These are phyloP conservation scores for Cryptococcus sp. DNA, from an alignment of 1,284 basidiomycete genomes.

Conservation along the genomic window DNA sequence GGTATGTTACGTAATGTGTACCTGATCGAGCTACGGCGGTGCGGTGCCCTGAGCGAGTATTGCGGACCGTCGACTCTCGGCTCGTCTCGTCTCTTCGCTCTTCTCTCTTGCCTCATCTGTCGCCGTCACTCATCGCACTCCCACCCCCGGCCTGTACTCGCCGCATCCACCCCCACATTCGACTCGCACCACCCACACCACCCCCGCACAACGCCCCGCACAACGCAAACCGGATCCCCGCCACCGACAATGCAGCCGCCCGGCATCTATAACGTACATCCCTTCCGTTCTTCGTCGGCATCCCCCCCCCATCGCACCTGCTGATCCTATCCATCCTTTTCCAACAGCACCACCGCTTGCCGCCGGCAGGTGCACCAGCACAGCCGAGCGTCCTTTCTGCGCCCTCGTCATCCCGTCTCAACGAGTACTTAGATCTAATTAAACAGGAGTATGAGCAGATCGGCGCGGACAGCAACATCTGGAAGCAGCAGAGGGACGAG, in stretches of 20 bases:
- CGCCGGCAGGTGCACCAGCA: conserved; percentile 33
- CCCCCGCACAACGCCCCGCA: conserved; percentile 2
- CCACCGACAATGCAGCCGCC: conserved; percentile 35
- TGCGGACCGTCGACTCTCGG: background rate
- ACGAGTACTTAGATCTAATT: conserved; percentile 77
- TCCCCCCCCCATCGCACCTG: background rate
- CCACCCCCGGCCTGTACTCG: background rate
- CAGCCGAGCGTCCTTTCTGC: conserved; percentile 24
- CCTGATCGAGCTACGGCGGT: conserved; percentile 7
- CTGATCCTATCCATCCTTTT: background rate
- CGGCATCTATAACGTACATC: conserved; percentile 38
- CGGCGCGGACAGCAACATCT: conserved; percentile 62
- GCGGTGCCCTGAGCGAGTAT: background rate
- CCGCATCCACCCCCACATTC: background rate
- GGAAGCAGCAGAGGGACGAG: conserved; percentile 80
- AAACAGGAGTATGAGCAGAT: conserved; percentile 81
- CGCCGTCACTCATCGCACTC: background rate
- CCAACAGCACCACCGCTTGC: conserved; percentile 44
- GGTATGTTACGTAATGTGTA: conserved; percentile 1
- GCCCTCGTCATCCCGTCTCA: conserved; percentile 54
- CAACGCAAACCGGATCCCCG: too few species aligned
- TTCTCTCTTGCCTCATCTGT: background rate
- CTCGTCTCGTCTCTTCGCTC: too few species aligned
- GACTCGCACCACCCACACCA: conserved; percentile 13
- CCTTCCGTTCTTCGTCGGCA: background rate